These are phyloP conservation scores for Dispira simplex DNA, from an alignment of 192 early-diverging fungal species.

Conservation along the genomic window DNA sequence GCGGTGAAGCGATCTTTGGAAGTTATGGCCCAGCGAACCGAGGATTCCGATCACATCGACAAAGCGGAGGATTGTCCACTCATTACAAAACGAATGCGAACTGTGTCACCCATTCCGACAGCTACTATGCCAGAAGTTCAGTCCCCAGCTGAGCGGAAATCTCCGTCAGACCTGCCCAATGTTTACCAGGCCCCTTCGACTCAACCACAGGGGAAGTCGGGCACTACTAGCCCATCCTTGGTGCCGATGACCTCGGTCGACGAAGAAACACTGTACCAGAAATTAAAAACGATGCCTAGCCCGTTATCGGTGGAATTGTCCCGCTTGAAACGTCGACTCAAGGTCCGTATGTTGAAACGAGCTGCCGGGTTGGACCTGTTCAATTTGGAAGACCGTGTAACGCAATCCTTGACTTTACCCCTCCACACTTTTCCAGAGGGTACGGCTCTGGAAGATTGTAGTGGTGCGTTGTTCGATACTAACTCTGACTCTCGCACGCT, in stretches of 20 bases:
- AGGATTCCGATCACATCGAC: too few species aligned
- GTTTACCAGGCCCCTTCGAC: not conserved
- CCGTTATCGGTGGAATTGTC: conserved; percentile 12
- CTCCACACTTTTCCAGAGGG: not conserved
- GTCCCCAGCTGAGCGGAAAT: not conserved
- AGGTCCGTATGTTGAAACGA: conserved; percentile 41
- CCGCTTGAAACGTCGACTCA: conserved; percentile 22
- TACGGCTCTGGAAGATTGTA: not conserved
- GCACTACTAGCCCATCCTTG: conserved; percentile 20
- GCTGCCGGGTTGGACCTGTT: conserved; percentile 41
- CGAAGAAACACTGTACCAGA: conserved; percentile 38
- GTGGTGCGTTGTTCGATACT: not conserved
- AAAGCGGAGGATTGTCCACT: too few species aligned
- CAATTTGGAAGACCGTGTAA: conserved; percentile 44
- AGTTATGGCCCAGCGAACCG: too few species aligned
- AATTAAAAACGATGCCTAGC: conserved; percentile 14
- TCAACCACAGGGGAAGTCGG: conserved; percentile 24
- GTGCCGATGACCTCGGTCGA: conserved; percentile 25
- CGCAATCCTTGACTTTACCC: not conserved
- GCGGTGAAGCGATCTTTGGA: too few species aligned
- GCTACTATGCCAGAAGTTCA: not conserved
- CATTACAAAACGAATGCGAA: too few species aligned
- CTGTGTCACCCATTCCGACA: too few species aligned
- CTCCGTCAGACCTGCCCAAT: not conserved
- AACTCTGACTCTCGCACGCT: not conserved